Evolutionary conservation across 306 rosid species (phyloP), one percentile per base, ranked within the genome.

Genomic region (Ochetophila trinervis): DNA sequence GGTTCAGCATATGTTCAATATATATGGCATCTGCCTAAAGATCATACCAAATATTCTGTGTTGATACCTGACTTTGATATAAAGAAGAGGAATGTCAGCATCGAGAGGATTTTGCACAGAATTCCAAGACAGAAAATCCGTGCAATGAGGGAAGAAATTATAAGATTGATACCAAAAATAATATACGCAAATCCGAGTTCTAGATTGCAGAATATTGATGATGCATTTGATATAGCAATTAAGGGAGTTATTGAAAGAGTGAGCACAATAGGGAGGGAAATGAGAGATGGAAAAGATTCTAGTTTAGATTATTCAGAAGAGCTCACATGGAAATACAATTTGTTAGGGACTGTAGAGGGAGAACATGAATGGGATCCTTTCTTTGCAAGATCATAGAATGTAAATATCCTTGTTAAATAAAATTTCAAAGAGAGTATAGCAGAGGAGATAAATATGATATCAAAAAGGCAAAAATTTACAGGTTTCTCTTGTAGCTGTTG

Each of bases 1-100:
- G 87, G 82, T 1, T 79, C 87, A 8, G 85, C 85, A 3, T 83
- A 74, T 34, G 47, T 62, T 8, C 88, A 83, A 52, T 79, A 83
- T 21, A 1, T 63, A 27, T 83, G 87, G 87, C 80, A 83, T 23
- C 40, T 83, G 6, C 87, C 82, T 0, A 73, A 52, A 34, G 53
- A 79, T 19, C 61, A 73, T 32, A 55, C 71, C 42, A 79, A 56
- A 19, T 79, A 83, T 51, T 79, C 82, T 4, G 80, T 79, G 27
- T 54, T 73, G 3, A 76, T 83, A 20, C 64, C 76, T 0, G 61
- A 57, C 9, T 52, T 64, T 17, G 66, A 40, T 24, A 63, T 82
- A 3, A 68, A 73, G 21, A 60, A 59, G 3, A 56, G 63, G 67
- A 77, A 51, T 1, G 66, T 58, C 18, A 83, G 74, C 68, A 63